These are phyloP conservation scores for Talaromyces sp. DNA, from an alignment of 2,329 filamentous ascomycete genomes.

Conservation along the genomic window DNA sequence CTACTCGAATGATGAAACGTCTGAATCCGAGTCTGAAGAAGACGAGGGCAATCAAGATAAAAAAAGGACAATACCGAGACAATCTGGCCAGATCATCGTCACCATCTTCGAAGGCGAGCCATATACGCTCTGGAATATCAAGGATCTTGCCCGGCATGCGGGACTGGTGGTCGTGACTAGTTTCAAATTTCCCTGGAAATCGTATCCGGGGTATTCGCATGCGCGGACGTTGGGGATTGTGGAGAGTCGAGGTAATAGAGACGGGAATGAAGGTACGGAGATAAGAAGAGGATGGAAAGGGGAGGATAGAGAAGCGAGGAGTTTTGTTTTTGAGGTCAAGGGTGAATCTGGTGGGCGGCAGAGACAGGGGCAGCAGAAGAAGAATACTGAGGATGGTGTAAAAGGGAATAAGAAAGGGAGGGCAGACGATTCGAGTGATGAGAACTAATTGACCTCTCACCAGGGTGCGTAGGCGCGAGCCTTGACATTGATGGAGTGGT, in stretches of 20 bases:
- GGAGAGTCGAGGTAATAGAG: slow-evolving; percentile 31
- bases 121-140: slow-evolving; percentile 93
- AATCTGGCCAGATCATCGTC: slow-evolving; percentile 63
- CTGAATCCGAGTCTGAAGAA: slow-evolving; percentile 20
- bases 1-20: slow-evolving; percentile 9
- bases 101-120: slow-evolving; percentile 91
- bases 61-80: slow-evolving; percentile 15
- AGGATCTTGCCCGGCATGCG: slow-evolving; percentile 74
- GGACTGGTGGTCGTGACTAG: slow-evolving; percentile 46
- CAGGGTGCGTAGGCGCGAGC: no score
- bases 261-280: slow-evolving; percentile 12
- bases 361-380: not conserved
- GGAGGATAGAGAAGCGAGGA: slow-evolving; percentile 46
- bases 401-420: not conserved
- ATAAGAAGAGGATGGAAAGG: slow-evolving; percentile 49
- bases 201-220: slow-evolving; percentile 48
- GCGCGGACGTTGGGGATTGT: slow-evolving; percentile 46
- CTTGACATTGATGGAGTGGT: not conserved
- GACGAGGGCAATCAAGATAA: slow-evolving; percentile 22
- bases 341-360: slow-evolving; percentile 21
- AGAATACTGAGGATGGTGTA: not conserved
- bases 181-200: slow-evolving; percentile 47
- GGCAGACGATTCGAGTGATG: slow-evolving; percentile 5
- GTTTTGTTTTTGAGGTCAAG: slow-evolving; percentile 46
- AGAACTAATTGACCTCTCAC: not conserved